These are phyloP conservation scores for Narthecium ossifragum DNA, from an alignment of 106 monocot species.

Conservation along the genomic window DNA sequence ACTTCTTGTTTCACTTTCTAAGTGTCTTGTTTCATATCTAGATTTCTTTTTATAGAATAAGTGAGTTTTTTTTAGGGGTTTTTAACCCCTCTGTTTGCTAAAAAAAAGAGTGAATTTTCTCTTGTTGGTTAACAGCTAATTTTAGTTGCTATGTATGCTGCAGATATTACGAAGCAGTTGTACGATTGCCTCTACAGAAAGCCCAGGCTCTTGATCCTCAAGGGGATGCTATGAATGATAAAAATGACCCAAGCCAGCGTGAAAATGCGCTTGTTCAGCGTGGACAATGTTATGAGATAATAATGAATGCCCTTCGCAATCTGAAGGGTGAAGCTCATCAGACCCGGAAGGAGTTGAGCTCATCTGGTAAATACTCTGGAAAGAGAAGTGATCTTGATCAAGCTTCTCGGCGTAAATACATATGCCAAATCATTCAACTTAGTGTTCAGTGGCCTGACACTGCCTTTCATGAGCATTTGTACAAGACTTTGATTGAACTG, in stretches of 20 bases:
- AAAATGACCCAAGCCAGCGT: conserved; percentile 39
- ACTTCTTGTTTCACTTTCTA: not conserved
- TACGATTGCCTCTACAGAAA: conserved; percentile 80
- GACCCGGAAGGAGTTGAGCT: conserved; percentile 16
- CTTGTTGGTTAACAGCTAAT: no score
- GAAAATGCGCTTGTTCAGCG: conserved; percentile 38
- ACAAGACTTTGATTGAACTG: conserved; percentile 65
- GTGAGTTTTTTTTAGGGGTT: no score
- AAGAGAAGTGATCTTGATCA: conserved; percentile 44
- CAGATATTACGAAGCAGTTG: conserved; percentile 99
- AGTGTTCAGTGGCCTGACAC: conserved; percentile 82
- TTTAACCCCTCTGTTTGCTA: no score
- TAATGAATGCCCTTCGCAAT: conserved; percentile 67
- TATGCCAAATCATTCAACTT: conserved; percentile 79
- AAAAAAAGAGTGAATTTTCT: no score
- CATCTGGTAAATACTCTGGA: conserved; percentile 25
- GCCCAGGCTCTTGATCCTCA: conserved; percentile 71
- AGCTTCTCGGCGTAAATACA: conserved; percentile 61
- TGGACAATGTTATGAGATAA: conserved; percentile 76
- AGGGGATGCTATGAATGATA: conserved; percentile 48
- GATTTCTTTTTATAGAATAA: not conserved
- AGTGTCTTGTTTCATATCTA: not conserved
- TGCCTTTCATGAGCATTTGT: conserved; percentile 87
- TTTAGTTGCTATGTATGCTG: no score
- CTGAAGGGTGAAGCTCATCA: conserved; percentile 47